Conservation (phyloP, 2,329 filamentous ascomycete genomes). For the Talaromyces sp. region DNA sequence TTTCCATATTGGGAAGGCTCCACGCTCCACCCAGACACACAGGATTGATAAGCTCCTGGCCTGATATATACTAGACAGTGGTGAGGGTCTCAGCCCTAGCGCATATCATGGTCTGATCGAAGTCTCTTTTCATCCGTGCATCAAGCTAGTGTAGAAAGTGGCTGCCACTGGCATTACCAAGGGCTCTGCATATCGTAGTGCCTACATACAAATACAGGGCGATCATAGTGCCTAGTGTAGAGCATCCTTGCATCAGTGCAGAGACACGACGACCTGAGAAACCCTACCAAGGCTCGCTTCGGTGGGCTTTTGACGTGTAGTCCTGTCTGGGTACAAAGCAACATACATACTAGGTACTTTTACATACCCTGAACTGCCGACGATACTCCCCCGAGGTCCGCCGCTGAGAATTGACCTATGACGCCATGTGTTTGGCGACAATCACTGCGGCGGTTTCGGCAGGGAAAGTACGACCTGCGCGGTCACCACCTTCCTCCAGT, state of each 20-base stretch:
- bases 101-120: background rate
- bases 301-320: background rate
- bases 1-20: background rate
- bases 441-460: background rate
- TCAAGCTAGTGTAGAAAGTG: background rate
- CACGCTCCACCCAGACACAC: background rate
- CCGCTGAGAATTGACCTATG: background rate
- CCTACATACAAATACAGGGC: background rate
- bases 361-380: background rate
- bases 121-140: background rate
- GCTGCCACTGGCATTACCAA: background rate
- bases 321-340: too few species aligned
- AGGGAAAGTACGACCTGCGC: background rate
- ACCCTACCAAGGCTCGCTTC: background rate
- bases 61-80: too few species aligned
- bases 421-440: background rate
- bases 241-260: constrained; percentile 4
- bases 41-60: background rate
- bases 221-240: background rate
- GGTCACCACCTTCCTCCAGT: background rate
- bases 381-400: background rate
- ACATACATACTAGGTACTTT: background rate
- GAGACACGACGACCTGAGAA: background rate
- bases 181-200: background rate
- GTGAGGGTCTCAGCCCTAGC: constrained; percentile 1